Evolutionary conservation across 2,329 filamentous ascomycete species (phyloP).

Genomic region (Fusarium sp.): DNA sequence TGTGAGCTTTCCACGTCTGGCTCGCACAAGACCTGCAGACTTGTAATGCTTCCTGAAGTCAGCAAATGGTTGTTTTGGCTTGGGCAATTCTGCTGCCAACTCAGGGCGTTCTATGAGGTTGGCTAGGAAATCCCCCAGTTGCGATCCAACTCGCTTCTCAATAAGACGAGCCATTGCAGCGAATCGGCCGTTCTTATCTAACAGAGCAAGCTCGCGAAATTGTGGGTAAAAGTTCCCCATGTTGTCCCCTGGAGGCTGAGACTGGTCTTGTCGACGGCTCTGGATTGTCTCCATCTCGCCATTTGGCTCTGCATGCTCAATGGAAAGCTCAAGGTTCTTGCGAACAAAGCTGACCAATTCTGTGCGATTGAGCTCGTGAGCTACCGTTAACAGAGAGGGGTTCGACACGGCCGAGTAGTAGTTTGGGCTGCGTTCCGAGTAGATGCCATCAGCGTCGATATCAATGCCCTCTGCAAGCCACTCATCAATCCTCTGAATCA

Average conservation of each 20-base stretch:
- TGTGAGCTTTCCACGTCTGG: conserved; percentile 16
- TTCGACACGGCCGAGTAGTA: conserved; percentile 23
- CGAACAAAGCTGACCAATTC: conserved; percentile 2
- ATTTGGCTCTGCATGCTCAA: conserved; percentile 13
- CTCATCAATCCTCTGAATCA: conserved; percentile 9
- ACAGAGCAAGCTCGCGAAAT: conserved; percentile 5
- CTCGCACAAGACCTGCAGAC: conserved; percentile 13
- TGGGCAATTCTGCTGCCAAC: background rate
- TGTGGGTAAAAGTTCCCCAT: conserved; percentile 21
- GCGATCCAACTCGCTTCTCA: conserved; percentile 3
- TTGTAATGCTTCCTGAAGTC: conserved; percentile 14
- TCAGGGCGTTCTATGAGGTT: conserved; percentile 20
- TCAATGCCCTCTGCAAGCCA: conserved; percentile 24
- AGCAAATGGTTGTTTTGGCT: background rate
- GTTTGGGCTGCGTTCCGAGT: conserved; percentile 15
- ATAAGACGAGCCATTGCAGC: conserved; percentile 20
- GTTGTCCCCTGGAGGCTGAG: background rate
- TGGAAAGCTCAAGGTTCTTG: conserved; percentile 13
- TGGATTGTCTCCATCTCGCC: conserved; percentile 21
- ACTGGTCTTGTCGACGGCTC: conserved; percentile 15
- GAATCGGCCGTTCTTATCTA: conserved; percentile 2
- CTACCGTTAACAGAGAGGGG: conserved; percentile 3
- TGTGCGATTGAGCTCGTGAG: conserved; percentile 12
- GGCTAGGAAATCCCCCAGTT: conserved; percentile 9
- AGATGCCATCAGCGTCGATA: conserved; percentile 20